Base-by-base conservation (phyloP, 2,329 filamentous ascomycete genomes). In the Penicillium janthinellum region DNA sequence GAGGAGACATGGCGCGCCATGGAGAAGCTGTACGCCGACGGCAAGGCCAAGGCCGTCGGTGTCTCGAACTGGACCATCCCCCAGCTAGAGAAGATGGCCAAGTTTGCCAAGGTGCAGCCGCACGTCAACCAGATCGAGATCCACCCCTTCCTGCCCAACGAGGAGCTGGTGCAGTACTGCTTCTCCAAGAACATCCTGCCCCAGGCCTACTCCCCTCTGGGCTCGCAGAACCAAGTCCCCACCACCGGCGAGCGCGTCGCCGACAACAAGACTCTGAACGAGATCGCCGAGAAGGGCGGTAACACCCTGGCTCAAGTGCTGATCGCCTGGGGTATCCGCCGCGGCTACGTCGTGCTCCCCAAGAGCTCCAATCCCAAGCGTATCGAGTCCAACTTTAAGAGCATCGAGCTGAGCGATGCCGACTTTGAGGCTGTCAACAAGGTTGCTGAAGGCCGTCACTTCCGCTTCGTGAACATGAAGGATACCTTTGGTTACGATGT, bases 381-480 rank as follows among this genome's bases (percentile, higher is more conserved):
- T 45, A 90, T 90, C 67, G 82, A 85, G 73, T 88, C 85, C 78
- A 91, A 92, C 78, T 84, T 87, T 70, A 79, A 86, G 71, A 82
- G 84, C 62, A 86, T 87, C 34, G 77, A 84, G 70, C 78, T 91
- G 59, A 76, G 78, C 47, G 79, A 83, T 41, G 80, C 82, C 56
- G 84, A 88, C 65, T 83, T 88, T 68, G 78, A 81, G 62, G 86
- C 82, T 14, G 81, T 90, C 56, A 83, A 89, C 75, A 71, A 80
- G 62, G 88, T 91, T 7, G 87, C 88, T 0, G 81, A 85, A 72
- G 86, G 86, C 38, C 82, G 88, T 54, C 86, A 90, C 74, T 85
- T 83, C 28, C 85, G 89, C 39, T 91, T 92, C 70, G 89, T 92
- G 60, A 91, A 92, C 79, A 91, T 91, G 89, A 91, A 90, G 82